Evolutionary conservation across 139 green algal species (phyloP).

Genomic region (Parachlorella kessleri): DNA sequence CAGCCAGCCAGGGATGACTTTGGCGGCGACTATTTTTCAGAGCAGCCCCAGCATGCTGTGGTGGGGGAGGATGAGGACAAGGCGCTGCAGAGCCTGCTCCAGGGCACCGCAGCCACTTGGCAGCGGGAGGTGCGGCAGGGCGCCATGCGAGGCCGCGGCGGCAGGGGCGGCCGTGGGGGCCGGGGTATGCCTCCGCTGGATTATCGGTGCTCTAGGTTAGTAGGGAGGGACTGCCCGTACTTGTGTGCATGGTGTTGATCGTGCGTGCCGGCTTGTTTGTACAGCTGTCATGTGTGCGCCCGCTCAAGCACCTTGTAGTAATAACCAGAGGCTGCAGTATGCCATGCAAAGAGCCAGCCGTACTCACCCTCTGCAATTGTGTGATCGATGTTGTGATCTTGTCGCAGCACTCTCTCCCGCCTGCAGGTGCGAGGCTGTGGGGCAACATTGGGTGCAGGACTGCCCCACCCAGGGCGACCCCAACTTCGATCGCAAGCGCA

Average conservation of each 20-base stretch:
- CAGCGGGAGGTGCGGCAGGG: slow-evolving; percentile 47
- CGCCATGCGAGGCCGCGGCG: slow-evolving; percentile 27
- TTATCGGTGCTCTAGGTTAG: slow-evolving; percentile 42
- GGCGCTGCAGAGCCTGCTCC: slow-evolving; percentile 34
- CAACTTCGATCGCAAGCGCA: slow-evolving; percentile 49
- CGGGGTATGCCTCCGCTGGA: slow-evolving; percentile 15
- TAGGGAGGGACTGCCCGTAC: no score
- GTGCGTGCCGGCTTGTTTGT: no score
- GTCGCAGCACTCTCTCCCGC: neutral
- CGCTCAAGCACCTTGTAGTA: no score
- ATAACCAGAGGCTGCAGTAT: no score
- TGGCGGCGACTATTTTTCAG: slow-evolving; percentile 33
- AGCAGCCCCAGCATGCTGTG: slow-evolving; percentile 19
- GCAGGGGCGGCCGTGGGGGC: slow-evolving; percentile 23
- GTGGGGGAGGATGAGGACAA: slow-evolving; percentile 33
- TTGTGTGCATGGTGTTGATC: no score
- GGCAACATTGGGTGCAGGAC: slow-evolving; percentile 62
- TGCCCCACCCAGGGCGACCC: slow-evolving; percentile 79
- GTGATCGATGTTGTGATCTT: neutral
- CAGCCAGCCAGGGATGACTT: slow-evolving; percentile 26
- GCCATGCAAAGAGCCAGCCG: no score
- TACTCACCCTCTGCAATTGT: no score
- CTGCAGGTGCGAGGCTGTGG: slow-evolving; percentile 35
- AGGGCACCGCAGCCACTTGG: slow-evolving; percentile 28
- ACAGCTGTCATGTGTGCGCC: neutral